These are phyloP conservation scores for Pseudogymnoascus pannorum DNA, from an alignment of 2,329 filamentous ascomycete species.

Conservation along the genomic window DNA sequence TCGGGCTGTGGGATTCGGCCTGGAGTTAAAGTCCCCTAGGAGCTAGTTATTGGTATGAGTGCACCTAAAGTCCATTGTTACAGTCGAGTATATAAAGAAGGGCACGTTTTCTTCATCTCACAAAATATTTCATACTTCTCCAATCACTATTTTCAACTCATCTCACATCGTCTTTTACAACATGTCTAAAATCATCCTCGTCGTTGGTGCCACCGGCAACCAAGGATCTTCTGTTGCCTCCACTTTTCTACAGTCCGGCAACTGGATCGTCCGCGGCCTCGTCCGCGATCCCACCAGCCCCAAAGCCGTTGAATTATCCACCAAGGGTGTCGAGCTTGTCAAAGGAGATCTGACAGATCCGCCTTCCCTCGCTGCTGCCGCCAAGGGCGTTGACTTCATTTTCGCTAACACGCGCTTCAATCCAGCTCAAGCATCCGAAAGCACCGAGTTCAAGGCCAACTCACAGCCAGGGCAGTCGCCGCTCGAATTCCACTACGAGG, in stretches of 20 bases:
- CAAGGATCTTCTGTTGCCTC: conserved; percentile 18
- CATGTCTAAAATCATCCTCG: not conserved
- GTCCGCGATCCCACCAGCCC: conserved; percentile 16
- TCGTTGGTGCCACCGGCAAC: not conserved
- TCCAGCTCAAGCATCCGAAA: conserved; percentile 13
- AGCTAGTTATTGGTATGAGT: not conserved
- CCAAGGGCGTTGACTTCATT: conserved; percentile 40
- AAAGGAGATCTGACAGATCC: conserved; percentile 35
- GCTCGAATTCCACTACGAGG: conserved; percentile 22
- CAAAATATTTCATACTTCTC: not conserved
- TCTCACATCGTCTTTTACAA: not conserved
- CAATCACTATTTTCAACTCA: not conserved
- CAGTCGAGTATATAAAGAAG: not conserved
- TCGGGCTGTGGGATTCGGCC: no score
- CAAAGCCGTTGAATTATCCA: conserved; percentile 29
- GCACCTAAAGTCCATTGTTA: not conserved
- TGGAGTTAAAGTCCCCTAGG: not conserved
- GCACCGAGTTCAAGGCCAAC: conserved; percentile 8
- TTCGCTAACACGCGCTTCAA: conserved; percentile 40
- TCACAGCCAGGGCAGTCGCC: conserved; percentile 17
- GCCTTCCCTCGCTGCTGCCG: conserved; percentile 33
- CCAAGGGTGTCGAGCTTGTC: conserved; percentile 36
- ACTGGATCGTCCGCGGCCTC: conserved; percentile 18
- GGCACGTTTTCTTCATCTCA: not conserved
- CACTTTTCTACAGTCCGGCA: conserved; percentile 16